A percentile compares a stretch with the other conserved stretches of the same genome.
These are phyloP conservation scores for Fonsecaea monophora DNA, from an alignment of 2,329 filamentous ascomycete genomes.

Conservation along the genomic window DNA sequence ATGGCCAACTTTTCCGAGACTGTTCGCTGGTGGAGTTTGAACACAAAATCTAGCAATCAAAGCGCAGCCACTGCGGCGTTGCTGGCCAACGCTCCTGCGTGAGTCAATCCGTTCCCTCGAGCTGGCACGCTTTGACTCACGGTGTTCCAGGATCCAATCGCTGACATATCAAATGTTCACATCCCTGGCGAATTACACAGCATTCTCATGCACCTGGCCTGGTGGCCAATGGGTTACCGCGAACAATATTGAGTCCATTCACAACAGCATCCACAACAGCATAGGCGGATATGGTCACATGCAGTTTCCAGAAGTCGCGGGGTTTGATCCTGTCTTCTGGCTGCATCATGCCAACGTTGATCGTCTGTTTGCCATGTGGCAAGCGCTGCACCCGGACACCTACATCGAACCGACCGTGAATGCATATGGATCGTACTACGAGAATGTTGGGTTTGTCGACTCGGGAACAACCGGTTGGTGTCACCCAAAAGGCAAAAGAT, in stretches of 20 bases:
- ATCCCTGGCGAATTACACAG: slow-evolving; percentile 41
- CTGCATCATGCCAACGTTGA: slow-evolving; percentile 79
- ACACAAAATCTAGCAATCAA: slow-evolving; percentile 33
- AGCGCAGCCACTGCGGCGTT: slow-evolving; percentile 34
- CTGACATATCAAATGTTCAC: slow-evolving; percentile 43
- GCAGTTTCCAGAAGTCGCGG: slow-evolving; percentile 72
- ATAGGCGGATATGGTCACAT: slow-evolving; percentile 69
- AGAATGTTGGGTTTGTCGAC: slow-evolving; percentile 31
- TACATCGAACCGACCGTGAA: slow-evolving; percentile 56
- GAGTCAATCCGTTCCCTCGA: not conserved
- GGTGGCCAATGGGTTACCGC: slow-evolving; percentile 21
- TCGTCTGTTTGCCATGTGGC: slow-evolving; percentile 77
- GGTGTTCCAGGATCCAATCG: slow-evolving; percentile 26
- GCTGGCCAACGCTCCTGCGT: slow-evolving; percentile 35
- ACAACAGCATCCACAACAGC: slow-evolving; percentile 59
- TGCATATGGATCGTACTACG: slow-evolving; percentile 63
- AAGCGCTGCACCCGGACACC: slow-evolving; percentile 71
- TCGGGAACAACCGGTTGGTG: slow-evolving; percentile 33
- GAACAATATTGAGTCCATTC: slow-evolving; percentile 53
- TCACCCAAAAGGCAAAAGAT: slow-evolving; percentile 21
- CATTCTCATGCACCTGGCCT: slow-evolving; percentile 35
- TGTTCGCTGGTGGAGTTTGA: slow-evolving; percentile 35
- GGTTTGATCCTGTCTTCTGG: slow-evolving; percentile 81
- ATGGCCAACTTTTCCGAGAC: slow-evolving; percentile 35
- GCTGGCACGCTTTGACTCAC: slow-evolving; percentile 11